A percentile compares a stretch with the other conserved stretches of the same genome.
These are phyloP conservation scores for Botryotinia convoluta DNA, from an alignment of 2,329 filamentous ascomycete species.

Conservation along the genomic window DNA sequence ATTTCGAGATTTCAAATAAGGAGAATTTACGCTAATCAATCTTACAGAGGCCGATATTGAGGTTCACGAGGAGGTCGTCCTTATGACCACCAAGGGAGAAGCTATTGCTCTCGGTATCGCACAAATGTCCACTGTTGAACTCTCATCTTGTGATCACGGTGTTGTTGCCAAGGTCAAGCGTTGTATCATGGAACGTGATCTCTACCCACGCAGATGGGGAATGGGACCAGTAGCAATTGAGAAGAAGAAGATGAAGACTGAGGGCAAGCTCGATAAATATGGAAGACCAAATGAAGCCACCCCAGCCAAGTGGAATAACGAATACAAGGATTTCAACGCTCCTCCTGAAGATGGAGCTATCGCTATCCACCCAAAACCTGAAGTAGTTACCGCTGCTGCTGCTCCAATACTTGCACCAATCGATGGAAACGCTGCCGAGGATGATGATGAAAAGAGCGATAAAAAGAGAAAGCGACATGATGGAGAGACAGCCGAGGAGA, in stretches of 20 bases:
- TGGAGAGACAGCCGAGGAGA: conserved; percentile 68
- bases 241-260: conserved; percentile 99
- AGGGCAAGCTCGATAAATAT: conserved; percentile 97
- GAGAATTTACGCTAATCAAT: conserved; percentile 32
- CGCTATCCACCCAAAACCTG: conserved; percentile 43
- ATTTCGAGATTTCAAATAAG: not conserved
- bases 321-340: conserved; percentile 86
- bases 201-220: conserved; percentile 96
- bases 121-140: conserved; percentile 96
- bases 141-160: conserved; percentile 94
- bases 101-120: conserved; percentile 95
- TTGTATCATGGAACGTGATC: conserved; percentile 98
- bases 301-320: conserved; percentile 85
- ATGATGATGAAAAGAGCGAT: conserved; percentile 57
- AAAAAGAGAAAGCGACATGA: conserved; percentile 81
- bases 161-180: conserved; percentile 99
- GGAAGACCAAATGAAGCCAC: conserved; percentile 90
- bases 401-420: conserved; percentile 41
- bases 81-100: conserved; percentile 99
- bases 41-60: conserved; percentile 78
- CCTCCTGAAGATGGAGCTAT: conserved; percentile 41
- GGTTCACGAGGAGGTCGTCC: conserved; percentile 90
- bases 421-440: conserved; percentile 45
- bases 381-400: conserved; percentile 41
- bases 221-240: conserved; percentile 88